Conservation (phyloP, 225 moss, liverwort and hornwort genomes). For the Sphagnum contortum region DNA sequence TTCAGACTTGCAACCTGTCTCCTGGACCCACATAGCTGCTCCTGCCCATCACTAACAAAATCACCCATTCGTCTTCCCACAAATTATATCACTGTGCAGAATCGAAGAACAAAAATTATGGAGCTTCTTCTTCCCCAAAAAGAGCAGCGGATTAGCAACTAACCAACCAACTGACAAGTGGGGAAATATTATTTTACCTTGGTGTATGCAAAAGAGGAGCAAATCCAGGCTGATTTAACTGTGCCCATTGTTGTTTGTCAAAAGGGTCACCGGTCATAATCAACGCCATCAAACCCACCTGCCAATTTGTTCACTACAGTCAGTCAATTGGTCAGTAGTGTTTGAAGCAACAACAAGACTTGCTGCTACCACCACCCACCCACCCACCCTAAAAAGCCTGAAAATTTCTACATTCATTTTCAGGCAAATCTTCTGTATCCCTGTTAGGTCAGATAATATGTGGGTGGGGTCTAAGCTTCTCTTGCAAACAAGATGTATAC, state of each 20-base stretch:
- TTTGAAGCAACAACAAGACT: neutral
- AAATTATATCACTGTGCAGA: too few relatives aligned
- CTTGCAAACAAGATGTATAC: too few relatives aligned
- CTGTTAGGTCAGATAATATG: too few relatives aligned
- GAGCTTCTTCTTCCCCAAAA: neutral
- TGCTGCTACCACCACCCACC: neutral
- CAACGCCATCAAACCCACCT: constrained; percentile 85
- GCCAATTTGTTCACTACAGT: constrained; percentile 10
- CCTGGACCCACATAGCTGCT: constrained; percentile 21
- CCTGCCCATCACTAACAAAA: constrained; percentile 16
- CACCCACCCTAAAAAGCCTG: too few relatives aligned
- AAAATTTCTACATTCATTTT: neutral
- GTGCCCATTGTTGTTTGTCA: constrained; percentile 45
- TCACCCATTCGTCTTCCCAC: neutral
- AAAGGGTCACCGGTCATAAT: constrained; percentile 73
- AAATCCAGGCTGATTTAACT: constrained; percentile 47
- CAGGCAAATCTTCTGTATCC: neutral
- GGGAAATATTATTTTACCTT: constrained; percentile 19
- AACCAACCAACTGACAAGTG: constrained; percentile 6
- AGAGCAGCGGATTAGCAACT: constrained; percentile 6
- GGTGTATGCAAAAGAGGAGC: constrained; percentile 65
- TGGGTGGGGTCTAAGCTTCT: too few relatives aligned
- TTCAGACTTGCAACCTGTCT: constrained; percentile 7
- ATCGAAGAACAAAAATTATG: too few relatives aligned
- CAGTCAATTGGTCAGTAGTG: neutral